phyloP scores from a whole-genome alignment of 371 early-diverging fungal species.

The Lichtheimia hyalospora region DNA sequence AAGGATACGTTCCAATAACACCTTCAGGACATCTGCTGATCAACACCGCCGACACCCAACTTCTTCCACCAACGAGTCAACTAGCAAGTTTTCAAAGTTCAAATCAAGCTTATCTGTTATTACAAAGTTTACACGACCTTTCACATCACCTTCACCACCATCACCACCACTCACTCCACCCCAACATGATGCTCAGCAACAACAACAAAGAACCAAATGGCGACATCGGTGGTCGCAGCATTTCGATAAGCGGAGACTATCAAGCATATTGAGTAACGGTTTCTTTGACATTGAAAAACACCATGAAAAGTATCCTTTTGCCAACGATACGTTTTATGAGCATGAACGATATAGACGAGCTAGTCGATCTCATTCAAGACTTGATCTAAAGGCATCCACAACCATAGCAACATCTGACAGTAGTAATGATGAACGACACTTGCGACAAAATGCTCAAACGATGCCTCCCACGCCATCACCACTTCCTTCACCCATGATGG shows the following conservation, averaged over 20 bases:
- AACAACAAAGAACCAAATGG: background rate
- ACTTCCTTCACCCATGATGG: no score
- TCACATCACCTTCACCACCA: slow-evolving; percentile 5
- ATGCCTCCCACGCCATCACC: background rate
- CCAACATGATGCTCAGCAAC: background rate
- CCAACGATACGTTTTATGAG: background rate
- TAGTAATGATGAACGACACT: no score
- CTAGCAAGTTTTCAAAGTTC: slow-evolving; percentile 23
- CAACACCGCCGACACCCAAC: background rate
- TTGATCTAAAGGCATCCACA: background rate
- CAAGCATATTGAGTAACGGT: background rate
- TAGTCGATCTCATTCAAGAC: slow-evolving; percentile 6
- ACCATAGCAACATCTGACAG: background rate
- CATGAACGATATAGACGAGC: slow-evolving; percentile 3
- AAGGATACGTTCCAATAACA: slow-evolving; percentile 24
- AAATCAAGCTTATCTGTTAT: slow-evolving; percentile 24
- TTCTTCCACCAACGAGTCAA: slow-evolving; percentile 4
- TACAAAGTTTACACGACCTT: slow-evolving; percentile 17
- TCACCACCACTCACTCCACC: slow-evolving; percentile 1
- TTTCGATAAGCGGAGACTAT: slow-evolving; percentile 4
- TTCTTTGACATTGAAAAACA: background rate
- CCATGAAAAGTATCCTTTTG: background rate
- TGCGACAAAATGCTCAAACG: slow-evolving; percentile 5
- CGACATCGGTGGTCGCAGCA: slow-evolving; percentile 4
- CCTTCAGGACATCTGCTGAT: slow-evolving; percentile 11